Evolutionary conservation across 2,329 filamentous ascomycete species (phyloP).

Genomic region (Colletotrichum melonis): DNA sequence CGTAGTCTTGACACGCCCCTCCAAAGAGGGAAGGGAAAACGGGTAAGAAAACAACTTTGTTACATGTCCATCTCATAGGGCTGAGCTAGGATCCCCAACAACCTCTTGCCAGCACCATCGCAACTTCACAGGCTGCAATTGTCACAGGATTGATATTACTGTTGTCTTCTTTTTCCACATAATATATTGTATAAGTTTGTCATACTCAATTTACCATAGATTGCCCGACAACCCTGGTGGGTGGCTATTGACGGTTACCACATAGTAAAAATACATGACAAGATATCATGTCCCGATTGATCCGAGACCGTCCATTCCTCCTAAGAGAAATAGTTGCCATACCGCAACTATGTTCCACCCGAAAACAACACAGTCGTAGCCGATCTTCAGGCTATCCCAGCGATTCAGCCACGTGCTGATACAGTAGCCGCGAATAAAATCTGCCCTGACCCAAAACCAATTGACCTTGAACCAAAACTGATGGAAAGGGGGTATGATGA

Average conservation of each 20-base stretch:
- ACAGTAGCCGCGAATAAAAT: neutral
- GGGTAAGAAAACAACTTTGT: neutral
- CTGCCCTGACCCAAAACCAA: slow-evolving; percentile 2
- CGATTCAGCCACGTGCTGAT: neutral
- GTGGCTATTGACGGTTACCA: neutral
- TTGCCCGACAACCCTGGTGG: neutral
- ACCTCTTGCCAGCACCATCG: neutral
- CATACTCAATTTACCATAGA: neutral
- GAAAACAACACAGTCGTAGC: neutral
- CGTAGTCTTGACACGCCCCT: slow-evolving; percentile 10
- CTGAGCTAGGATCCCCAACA: slow-evolving; percentile 10
- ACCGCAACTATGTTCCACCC: neutral
- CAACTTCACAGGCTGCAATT: neutral
- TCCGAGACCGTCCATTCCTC: neutral
- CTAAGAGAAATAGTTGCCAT: neutral
- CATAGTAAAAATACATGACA: neutral
- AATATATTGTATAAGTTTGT: neutral
- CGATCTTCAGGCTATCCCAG: neutral
- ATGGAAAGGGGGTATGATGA: slow-evolving; percentile 26
- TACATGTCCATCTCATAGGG: slow-evolving; percentile 3
- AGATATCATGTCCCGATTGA: neutral
- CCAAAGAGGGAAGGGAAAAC: neutral
- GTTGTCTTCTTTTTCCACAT: neutral
- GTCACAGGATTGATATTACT: no score
- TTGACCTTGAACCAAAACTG: neutral